Base-by-base conservation (phyloP, 2,329 filamentous ascomycete genomes). In the Talaromyces sp. region DNA sequence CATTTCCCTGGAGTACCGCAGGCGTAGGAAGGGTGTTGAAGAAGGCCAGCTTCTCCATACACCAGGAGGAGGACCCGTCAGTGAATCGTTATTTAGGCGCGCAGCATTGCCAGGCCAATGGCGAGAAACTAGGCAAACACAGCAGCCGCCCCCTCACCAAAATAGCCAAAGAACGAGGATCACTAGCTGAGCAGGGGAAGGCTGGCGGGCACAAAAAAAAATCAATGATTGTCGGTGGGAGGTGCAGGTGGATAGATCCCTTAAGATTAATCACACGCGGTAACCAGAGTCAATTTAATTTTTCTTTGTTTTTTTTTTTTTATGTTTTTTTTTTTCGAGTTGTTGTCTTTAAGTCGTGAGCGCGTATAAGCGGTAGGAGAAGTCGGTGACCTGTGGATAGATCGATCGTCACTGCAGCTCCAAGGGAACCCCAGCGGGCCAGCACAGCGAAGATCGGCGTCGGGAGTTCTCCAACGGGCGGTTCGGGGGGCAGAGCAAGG, bases 11-110 rank as follows among this genome's bases (percentile, higher is more conserved):
- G 52, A 53, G 30, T 36, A 52, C 52, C 51, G 46, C 48, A 47
- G 57, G 61, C 47, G 52, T 60, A 57, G 58, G 48, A 47, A 61
- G 56, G 57, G 56, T 57, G 60, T 65, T 51, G 65, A 70, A 69
- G 69, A 75, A 58, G 72, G 64, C 73, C 74, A 74, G 73, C 73
- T 75, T 67, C 62, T 73, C 71, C 70, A 70, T 66, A 61, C 63
- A 71, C 61, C 59, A 42, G 30, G 32, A 49, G 37, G n/a, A 43
- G 11, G 16, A 43, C 30, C 37, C 17, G 39, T 24, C 16, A 17
- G n/a, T 43, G n/a, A 24, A 6, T 44, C 30, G 36, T 36, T 49
- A 40, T 29, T 57, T 55, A 64, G 49, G 51, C 51, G 48, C 49
- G 58, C 60, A 54, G 59, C 61, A 63, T 60, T 56, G 49, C 53